A percentile compares a stretch with the other conserved stretches of the same genome.
Conservation (phyloP, 2,329 filamentous ascomycete species). For the Aspergillus sp. region DNA sequence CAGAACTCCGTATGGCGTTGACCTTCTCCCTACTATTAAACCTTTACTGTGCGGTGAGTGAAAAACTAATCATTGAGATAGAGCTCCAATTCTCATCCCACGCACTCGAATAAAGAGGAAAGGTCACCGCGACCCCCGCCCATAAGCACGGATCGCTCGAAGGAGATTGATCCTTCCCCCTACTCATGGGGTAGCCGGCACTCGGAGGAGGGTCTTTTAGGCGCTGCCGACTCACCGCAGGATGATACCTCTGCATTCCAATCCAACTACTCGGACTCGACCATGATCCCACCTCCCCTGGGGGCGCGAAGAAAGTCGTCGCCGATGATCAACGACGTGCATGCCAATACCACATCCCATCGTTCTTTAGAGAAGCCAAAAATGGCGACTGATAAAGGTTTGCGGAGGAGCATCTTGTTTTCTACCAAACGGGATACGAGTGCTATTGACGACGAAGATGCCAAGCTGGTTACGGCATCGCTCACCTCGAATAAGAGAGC, state of each 20-base stretch:
- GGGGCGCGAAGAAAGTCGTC: slow-evolving; percentile 20
- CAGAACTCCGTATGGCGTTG: slow-evolving; percentile 25
- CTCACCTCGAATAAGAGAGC: slow-evolving; percentile 28
- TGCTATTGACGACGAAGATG: slow-evolving; percentile 40
- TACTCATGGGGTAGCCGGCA: slow-evolving; percentile 55
- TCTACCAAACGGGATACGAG: slow-evolving; percentile 25
- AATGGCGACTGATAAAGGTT: slow-evolving; percentile 21
- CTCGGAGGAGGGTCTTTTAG: slow-evolving; percentile 52
- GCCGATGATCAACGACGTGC: slow-evolving; percentile 23
- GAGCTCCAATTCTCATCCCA: slow-evolving; percentile 25
- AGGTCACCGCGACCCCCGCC: slow-evolving; percentile 37
- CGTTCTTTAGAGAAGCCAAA: slow-evolving; percentile 31
- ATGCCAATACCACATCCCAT: slow-evolving; percentile 31
- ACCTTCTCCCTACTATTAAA: neutral
- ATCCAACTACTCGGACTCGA: slow-evolving; percentile 16
- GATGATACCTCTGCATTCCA: slow-evolving; percentile 13
- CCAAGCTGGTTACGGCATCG: slow-evolving; percentile 37
- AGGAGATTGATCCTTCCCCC: slow-evolving; percentile 48
- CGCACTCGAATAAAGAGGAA: slow-evolving; percentile 23
- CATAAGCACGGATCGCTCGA: slow-evolving; percentile 46
- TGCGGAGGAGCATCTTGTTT: slow-evolving; percentile 34
- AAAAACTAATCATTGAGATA: slow-evolving; percentile 23
- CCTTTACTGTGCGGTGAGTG: neutral
- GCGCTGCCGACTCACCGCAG: slow-evolving; percentile 28
- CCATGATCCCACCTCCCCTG: slow-evolving; percentile 9